A percentile compares a stretch with the other conserved stretches of the same genome.
Conservation (phyloP, 2,329 filamentous ascomycete genomes). For the Aspergillus versicolor region DNA sequence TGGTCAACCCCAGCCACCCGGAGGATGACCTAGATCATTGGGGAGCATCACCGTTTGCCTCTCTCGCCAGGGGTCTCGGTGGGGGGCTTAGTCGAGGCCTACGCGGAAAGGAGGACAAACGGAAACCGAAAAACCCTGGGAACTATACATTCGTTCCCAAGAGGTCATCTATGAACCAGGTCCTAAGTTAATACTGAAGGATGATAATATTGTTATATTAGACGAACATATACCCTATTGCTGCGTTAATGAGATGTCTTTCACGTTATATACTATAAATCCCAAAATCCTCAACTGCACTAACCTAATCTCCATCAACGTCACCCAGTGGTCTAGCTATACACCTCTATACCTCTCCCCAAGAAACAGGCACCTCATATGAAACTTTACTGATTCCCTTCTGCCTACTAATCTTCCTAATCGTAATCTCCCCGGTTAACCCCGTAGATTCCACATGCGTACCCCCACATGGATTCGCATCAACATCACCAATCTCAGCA, state of each 20-base stretch:
- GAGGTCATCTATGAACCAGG: conserved; percentile 25
- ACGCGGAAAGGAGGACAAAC: conserved; percentile 31
- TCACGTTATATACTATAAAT: neutral
- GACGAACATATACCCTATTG: conserved; percentile 1
- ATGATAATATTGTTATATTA: neutral
- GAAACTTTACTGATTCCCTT: conserved; percentile 30
- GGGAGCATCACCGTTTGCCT: conserved; percentile 40
- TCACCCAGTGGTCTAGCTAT: neutral
- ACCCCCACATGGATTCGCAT: conserved; percentile 31
- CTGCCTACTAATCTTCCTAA: conserved; percentile 30
- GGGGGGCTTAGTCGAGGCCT: conserved; percentile 44
- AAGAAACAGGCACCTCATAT: conserved; percentile 26
- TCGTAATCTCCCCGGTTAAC: conserved; percentile 23
- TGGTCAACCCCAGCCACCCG: conserved; percentile 24
- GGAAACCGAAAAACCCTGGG: conserved; percentile 20
- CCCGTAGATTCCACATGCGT: conserved; percentile 28
- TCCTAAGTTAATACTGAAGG: conserved; percentile 17
- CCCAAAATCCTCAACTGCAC: too few relatives aligned
- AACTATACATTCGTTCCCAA: conserved; percentile 21
- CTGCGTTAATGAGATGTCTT: neutral
- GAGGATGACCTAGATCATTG: conserved; percentile 37
- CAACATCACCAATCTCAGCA: conserved; percentile 29
- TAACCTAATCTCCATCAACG: too few relatives aligned
- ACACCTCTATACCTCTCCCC: neutral
- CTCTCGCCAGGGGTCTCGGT: conserved; percentile 43